Conservation (phyloP, 208 protist genomes). For the Strigomonas oncopelti region DNA sequence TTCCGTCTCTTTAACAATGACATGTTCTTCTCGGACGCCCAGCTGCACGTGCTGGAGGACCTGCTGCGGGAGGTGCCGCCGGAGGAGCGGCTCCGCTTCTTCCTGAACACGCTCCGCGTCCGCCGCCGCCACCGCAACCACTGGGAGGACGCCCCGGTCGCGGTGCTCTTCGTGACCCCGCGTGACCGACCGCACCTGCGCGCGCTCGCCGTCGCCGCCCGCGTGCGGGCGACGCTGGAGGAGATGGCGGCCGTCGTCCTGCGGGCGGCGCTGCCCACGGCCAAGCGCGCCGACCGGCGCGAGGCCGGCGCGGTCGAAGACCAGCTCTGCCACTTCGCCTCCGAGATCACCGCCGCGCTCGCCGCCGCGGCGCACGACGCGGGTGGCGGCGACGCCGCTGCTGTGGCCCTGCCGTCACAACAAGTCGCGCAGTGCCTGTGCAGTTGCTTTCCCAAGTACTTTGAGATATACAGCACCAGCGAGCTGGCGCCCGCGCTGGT, state of each 20-base stretch:
- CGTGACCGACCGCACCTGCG: conserved; percentile 26
- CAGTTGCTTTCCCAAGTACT: conserved; percentile 23
- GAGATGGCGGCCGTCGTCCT: conserved; percentile 11
- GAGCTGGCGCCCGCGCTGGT: conserved; percentile 34
- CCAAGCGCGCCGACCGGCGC: conserved; percentile 10
- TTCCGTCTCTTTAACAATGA: conserved; percentile 85
- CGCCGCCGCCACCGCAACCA: conserved; percentile 64
- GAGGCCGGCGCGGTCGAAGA: conserved; percentile 24
- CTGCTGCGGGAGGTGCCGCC: conserved; percentile 35
- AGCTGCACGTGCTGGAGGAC: conserved; percentile 56
- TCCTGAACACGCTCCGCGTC: conserved; percentile 63
- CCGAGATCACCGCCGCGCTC: conserved; percentile 17
- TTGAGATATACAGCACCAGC: conserved; percentile 26
- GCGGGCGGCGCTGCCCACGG: conserved; percentile 16
- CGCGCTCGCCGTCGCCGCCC: conserved; percentile 38
- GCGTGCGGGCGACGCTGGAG: conserved; percentile 14
- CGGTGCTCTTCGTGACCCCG: conserved; percentile 49
- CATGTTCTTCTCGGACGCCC: conserved; percentile 72
- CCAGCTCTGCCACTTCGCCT: conserved; percentile 34
- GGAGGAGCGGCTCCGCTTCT: conserved; percentile 51
- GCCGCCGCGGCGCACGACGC: conserved; percentile 6
- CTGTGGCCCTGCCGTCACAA: conserved; percentile 10
- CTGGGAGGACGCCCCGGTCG: conserved; percentile 78
- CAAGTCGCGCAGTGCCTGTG: conserved; percentile 24
- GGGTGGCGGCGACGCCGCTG: not conserved